Conservation (phyloP, 2,329 filamentous ascomycete species). For the Claviceps paspali region DNA sequence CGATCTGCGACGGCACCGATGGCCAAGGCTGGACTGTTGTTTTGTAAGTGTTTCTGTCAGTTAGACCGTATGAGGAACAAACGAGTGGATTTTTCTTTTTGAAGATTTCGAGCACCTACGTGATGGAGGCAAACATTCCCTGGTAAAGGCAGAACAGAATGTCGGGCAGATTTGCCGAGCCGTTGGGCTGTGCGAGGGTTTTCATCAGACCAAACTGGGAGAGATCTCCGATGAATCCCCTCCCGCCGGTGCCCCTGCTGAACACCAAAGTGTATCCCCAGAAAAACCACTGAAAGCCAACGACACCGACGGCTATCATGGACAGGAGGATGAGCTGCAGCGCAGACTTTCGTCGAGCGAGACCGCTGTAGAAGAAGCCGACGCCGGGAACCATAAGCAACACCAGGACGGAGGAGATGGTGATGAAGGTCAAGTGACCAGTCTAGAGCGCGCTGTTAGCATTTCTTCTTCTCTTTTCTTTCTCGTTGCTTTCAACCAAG, state of each 20-base stretch:
- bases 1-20: constrained; percentile 47
- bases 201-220: constrained; percentile 69
- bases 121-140: constrained; percentile 81
- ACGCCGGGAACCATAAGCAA: constrained; percentile 89
- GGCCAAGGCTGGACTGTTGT: constrained; percentile 34
- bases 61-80: too few relatives aligned
- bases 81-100: too few relatives aligned
- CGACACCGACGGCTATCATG: constrained; percentile 63
- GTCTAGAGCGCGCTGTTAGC: constrained; percentile 30
- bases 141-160: constrained; percentile 75
- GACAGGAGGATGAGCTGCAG: constrained; percentile 75
- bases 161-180: constrained; percentile 57
- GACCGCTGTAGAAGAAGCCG: constrained; percentile 87
- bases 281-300: constrained; percentile 90
- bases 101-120: constrained; percentile 54
- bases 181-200: constrained; percentile 62
- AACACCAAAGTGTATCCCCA: constrained; percentile 85
- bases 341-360: constrained; percentile 78
- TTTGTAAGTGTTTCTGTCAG: too few relatives aligned
- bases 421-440: constrained; percentile 72
- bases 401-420: constrained; percentile 62
- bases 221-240: constrained; percentile 63
- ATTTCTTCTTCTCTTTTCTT: too few relatives aligned
- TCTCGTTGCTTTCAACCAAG: too few relatives aligned
- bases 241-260: constrained; percentile 52